phyloP scores from a whole-genome alignment of 2,329 filamentous ascomycete species.

The Pleoardoris graminearum region DNA sequence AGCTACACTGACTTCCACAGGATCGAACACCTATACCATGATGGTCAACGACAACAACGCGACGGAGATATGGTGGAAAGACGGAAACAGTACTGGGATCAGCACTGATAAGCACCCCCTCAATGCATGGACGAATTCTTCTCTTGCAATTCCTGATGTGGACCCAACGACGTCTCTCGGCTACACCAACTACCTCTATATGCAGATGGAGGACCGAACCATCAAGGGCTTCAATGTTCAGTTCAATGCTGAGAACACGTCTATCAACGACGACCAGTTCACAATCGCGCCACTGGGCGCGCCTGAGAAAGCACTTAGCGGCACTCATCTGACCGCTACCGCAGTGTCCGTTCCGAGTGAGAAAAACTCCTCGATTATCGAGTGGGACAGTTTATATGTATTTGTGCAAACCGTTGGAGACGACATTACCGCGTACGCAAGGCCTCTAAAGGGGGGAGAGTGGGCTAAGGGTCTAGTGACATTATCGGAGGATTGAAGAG shows the following conservation, averaged over 20 bases:
- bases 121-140: conserved; percentile 45
- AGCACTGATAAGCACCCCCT: conserved; percentile 43
- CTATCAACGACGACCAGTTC: conserved; percentile 36
- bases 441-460: conserved; percentile 28
- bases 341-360: conserved; percentile 33
- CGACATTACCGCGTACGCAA: conserved; percentile 37
- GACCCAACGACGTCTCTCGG: conserved; percentile 47
- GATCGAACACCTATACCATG: conserved; percentile 47
- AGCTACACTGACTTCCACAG: background rate
- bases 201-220: conserved; percentile 41
- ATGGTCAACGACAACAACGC: conserved; percentile 46
- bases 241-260: conserved; percentile 46
- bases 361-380: conserved; percentile 17
- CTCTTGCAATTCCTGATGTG: conserved; percentile 39
- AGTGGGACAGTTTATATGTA: conserved; percentile 37
- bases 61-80: conserved; percentile 51
- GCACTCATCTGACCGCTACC: conserved; percentile 48
- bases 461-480: conserved; percentile 32
- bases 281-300: conserved; percentile 35
- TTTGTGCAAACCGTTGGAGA: conserved; percentile 37
- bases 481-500: conserved; percentile 25
- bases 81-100: conserved; percentile 42
- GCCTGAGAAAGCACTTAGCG: conserved; percentile 38
- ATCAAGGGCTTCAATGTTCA: conserved; percentile 48
- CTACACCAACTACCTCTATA: conserved; percentile 50